phyloP scores from a whole-genome alignment of 2,329 filamentous ascomycete species.

The Podosphaera fusca region DNA sequence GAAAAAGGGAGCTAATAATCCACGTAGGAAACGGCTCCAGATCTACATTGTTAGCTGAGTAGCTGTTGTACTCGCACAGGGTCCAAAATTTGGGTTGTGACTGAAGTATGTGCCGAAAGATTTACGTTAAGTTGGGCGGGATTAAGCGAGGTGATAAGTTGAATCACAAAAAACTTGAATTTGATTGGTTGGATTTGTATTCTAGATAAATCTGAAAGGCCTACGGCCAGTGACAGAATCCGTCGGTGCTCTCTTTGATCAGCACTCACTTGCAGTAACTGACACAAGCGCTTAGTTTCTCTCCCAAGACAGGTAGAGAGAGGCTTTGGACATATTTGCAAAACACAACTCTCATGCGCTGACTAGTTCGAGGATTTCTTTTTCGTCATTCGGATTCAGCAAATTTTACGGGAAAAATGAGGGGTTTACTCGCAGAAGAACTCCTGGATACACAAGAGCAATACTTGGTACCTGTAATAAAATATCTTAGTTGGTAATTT shows the following conservation, averaged over 20 bases:
- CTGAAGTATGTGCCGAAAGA: neutral
- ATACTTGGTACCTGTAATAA: neutral
- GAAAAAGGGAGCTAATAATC: too few species aligned
- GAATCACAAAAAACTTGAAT: neutral
- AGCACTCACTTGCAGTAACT: slow-evolving; percentile 6
- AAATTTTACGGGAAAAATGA: neutral
- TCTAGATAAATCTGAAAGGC: neutral
- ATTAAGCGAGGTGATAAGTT: neutral
- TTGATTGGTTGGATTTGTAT: neutral
- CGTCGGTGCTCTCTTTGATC: slow-evolving; percentile 17
- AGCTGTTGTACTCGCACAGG: neutral
- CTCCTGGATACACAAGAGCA: too few species aligned
- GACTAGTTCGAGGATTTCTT: slow-evolving; percentile 6
- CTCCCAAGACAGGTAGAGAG: slow-evolving; percentile 3
- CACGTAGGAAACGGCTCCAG: neutral
- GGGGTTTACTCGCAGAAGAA: neutral
- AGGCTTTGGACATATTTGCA: slow-evolving; percentile 9
- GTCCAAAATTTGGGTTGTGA: neutral
- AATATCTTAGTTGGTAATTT: too few species aligned
- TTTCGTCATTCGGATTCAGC: slow-evolving; percentile 13
- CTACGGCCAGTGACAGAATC: neutral
- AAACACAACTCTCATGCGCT: slow-evolving; percentile 7
- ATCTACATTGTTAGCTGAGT: neutral
- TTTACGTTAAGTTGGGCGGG: neutral
- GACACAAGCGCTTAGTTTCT: slow-evolving; percentile 8